Evolutionary conservation across 306 rosid genomes (phyloP).

Genomic region (Vachellia pachyceras): DNA sequence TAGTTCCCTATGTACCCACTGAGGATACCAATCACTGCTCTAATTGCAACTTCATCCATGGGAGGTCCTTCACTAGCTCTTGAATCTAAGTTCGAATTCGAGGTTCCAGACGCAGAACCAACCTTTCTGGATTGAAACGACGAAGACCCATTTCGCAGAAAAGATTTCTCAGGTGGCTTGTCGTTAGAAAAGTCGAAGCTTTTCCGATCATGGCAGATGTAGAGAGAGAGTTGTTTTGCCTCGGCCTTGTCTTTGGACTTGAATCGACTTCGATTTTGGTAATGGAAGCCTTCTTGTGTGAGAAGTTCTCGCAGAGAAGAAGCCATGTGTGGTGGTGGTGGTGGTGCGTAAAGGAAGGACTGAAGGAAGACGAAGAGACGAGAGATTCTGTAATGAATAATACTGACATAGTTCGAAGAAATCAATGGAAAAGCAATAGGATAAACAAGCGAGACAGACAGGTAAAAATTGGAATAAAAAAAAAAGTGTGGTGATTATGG

Average conservation of each 20-base stretch:
- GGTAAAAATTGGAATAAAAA: not conserved
- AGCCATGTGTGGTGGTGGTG: constrained; percentile 51
- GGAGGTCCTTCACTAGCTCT: constrained; percentile 47
- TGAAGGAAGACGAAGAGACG: constrained; percentile 17
- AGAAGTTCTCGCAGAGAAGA: constrained; percentile 76
- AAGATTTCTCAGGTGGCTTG: constrained; percentile 22
- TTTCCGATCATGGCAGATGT: constrained; percentile 54
- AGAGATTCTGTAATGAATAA: not conserved
- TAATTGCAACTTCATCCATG: constrained; percentile 10
- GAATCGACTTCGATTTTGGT: constrained; percentile 26
- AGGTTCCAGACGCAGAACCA: constrained; percentile 49
- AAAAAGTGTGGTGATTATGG: not conserved
- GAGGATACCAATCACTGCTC: constrained; percentile 70
- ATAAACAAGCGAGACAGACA: constrained; percentile 31
- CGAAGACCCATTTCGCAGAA: constrained; percentile 42
- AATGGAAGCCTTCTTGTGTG: constrained; percentile 56
- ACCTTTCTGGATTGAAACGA: constrained; percentile 47
- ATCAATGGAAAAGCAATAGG: constrained; percentile 31
- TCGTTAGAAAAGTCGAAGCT: constrained; percentile 40
- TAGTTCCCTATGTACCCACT: constrained; percentile 71
- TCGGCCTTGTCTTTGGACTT: constrained; percentile 29
- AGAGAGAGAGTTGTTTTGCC: constrained; percentile 43
- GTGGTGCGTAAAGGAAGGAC: constrained; percentile 33
- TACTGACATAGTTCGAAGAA: constrained; percentile 40
- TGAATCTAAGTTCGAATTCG: constrained; percentile 48